These are phyloP conservation scores for Periconia digitata DNA, from an alignment of 2,329 filamentous ascomycete genomes.

Conservation along the genomic window DNA sequence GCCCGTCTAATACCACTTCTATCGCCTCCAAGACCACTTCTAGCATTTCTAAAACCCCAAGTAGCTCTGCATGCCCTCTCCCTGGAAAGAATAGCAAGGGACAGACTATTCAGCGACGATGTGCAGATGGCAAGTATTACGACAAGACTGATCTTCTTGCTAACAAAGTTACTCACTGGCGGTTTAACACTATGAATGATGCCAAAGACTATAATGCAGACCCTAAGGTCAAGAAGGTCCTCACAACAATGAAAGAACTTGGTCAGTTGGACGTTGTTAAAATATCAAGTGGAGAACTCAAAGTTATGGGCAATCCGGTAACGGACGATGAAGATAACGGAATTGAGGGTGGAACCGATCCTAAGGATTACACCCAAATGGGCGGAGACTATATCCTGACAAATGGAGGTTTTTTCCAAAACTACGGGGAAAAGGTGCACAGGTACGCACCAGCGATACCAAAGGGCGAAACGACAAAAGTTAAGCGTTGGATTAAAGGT, in stretches of 20 bases:
- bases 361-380: background rate
- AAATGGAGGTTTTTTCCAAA: conserved; percentile 1
- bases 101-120: conserved; percentile 2
- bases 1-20: background rate
- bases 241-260: background rate
- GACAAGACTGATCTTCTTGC: background rate
- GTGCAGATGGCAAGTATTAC: conserved; percentile 1
- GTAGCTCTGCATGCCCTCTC: conserved; percentile 1
- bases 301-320: background rate
- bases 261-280: conserved; percentile 2
- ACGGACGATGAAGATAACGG: background rate
- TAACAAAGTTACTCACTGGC: conserved; percentile 2
- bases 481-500: no score
- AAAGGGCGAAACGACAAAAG: no score
- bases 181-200: conserved; percentile 1
- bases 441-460: background rate
- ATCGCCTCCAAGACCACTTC: background rate
- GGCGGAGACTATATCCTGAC: conserved; percentile 1
- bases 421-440: background rate
- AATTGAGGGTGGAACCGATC: background rate
- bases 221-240: background rate
- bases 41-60: background rate
- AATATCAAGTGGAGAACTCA: background rate
- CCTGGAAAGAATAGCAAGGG: conserved; percentile 1
- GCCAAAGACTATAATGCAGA: background rate